Base-by-base conservation (phyloP, 75 land plant species). In the Selaginella moellendorffii region DNA sequence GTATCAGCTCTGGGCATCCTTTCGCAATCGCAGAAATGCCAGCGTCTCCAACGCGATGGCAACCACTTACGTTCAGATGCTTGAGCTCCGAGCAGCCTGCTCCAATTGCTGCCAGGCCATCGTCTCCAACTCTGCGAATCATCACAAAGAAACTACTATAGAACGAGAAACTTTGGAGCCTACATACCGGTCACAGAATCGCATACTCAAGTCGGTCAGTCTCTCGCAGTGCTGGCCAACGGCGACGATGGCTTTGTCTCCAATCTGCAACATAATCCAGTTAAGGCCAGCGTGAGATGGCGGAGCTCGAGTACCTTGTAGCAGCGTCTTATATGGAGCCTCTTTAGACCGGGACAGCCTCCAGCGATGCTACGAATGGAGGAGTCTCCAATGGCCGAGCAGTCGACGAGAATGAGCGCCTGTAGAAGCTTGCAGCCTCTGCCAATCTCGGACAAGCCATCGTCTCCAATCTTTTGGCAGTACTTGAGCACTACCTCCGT, bases 141-240 rank as follows among this genome's bases (percentile, higher is more conserved):
- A 65, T 36, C 5, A 5, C 5, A 36, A 5, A 36, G 14, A 5
- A 36, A 5, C 14, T 36, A 36, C 14, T 36, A 36, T 36, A 36
- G 5, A 36, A 36, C 14, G 5, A 36, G 10, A 36, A 36, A 5
- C 5, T 36, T 36, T 36, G 14, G 14, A 5, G n/a, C n/a, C n/a
- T n/a, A n/a, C n/a, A n/a, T 61, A 89, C 96, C 90, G 83, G 73
- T 90, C 96, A 82, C 87, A 84, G 63, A 87, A 90, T 17, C 82
- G 74, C 14, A 90, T 69, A 68, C 91, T 82, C 10, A 90, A 68
- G 30, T 90, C 96, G 25, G 74, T 84, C 21, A 90, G 80, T 54
- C 30, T 65, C 42, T 77, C 71, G 65, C 96, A 90, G 30, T 87
- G 74, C 66, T 75, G 67, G 53, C 92, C 96, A 25, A 90, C 68